phyloP scores from a whole-genome alignment of 129 eudicot genomes.

The Flaveria trinervia region DNA sequence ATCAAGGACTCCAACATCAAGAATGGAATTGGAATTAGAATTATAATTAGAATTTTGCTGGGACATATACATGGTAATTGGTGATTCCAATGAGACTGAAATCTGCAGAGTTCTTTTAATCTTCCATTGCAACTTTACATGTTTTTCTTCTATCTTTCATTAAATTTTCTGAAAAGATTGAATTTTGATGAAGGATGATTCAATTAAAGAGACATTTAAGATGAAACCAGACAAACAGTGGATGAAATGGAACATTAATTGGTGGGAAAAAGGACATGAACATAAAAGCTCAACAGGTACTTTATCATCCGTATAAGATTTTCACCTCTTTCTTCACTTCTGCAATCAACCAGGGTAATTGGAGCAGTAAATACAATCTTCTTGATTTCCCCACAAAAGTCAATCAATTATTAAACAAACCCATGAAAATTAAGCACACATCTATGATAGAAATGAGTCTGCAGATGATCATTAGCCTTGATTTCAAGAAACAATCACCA shows the following conservation, averaged over 20 bases:
- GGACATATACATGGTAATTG: constrained; percentile 43
- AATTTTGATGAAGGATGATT: constrained; percentile 25
- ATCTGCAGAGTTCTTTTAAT: constrained; percentile 41
- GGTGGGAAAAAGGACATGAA: too few relatives aligned
- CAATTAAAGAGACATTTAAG: constrained; percentile 30
- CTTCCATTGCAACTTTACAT: constrained; percentile 58
- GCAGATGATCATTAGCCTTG: too few relatives aligned
- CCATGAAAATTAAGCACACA: neutral
- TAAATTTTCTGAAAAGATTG: constrained; percentile 28
- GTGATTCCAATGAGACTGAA: too few relatives aligned
- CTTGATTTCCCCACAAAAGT: constrained; percentile 3
- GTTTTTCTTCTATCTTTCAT: constrained; percentile 24
- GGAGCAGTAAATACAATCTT: constrained; percentile 6
- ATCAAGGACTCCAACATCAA: too few relatives aligned
- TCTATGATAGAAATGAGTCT: too few relatives aligned
- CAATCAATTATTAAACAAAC: constrained; percentile 2
- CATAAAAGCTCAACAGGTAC: constrained; percentile 11
- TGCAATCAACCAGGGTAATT: constrained; percentile 31
- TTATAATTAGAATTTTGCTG: constrained; percentile 28
- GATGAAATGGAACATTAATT: too few relatives aligned
- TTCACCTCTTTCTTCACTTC: constrained; percentile 11
- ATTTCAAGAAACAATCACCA: too few relatives aligned
- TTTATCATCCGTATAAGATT: constrained; percentile 21
- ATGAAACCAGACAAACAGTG: neutral
- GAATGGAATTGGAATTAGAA: too few relatives aligned